Evolutionary conservation across 257 asterid genomes (phyloP).

Genomic region (Henckelia pumila): DNA sequence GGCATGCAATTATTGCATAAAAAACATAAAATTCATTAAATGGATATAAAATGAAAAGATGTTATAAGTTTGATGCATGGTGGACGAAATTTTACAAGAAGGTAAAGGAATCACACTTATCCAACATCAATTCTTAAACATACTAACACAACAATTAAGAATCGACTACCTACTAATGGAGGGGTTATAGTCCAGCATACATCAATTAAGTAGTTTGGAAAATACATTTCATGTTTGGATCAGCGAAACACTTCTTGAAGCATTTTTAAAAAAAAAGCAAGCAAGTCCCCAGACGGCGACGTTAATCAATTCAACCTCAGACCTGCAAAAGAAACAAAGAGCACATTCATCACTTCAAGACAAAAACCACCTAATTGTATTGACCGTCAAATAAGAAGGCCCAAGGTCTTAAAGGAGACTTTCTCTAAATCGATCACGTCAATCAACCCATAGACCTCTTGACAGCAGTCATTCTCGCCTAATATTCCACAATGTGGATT

Average conservation of each 20-base stretch:
- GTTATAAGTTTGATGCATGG: slow-evolving; percentile 16
- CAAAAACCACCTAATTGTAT: slow-evolving; percentile 36
- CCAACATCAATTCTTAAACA: slow-evolving; percentile 28
- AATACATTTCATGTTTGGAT: slow-evolving; percentile 52
- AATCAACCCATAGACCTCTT: slow-evolving; percentile 29
- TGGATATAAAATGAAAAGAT: background rate
- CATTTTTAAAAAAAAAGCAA: slow-evolving; percentile 37
- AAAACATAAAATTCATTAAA: slow-evolving; percentile 13
- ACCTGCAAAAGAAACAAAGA: slow-evolving; percentile 76
- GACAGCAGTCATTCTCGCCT: slow-evolving; percentile 27
- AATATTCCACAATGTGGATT: slow-evolving; percentile 20
- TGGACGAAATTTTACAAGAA: slow-evolving; percentile 20
- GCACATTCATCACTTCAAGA: slow-evolving; percentile 41
- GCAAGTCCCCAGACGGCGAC: slow-evolving; percentile 44
- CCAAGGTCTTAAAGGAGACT: slow-evolving; percentile 27
- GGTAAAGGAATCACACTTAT: slow-evolving; percentile 27
- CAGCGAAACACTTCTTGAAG: slow-evolving; percentile 43
- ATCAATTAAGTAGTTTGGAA: slow-evolving; percentile 56
- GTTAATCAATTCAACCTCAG: slow-evolving; percentile 34
- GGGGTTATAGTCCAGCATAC: slow-evolving; percentile 62
- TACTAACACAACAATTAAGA: slow-evolving; percentile 29
- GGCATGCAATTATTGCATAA: too few species aligned
- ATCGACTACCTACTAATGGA: slow-evolving; percentile 55
- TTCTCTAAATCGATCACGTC: slow-evolving; percentile 32
- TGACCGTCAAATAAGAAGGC: slow-evolving; percentile 35